Conservation (phyloP, 306 rosid genomes). For the Rubus parviflorus region DNA sequence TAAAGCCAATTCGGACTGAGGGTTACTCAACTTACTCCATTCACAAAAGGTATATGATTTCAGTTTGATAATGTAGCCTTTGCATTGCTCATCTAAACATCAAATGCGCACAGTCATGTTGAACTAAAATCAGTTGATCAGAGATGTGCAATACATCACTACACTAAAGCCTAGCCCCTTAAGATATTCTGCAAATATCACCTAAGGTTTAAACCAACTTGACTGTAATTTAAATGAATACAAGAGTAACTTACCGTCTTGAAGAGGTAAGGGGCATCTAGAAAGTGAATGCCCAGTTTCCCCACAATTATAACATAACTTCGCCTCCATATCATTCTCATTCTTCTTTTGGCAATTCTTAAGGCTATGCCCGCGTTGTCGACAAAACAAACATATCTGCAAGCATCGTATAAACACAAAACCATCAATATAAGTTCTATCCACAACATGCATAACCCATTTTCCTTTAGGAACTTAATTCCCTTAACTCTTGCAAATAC, state of each 20-base stretch:
- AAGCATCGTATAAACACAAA: constrained; percentile 19
- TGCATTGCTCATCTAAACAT: constrained; percentile 6
- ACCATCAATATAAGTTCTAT: not conserved
- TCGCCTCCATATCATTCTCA: constrained; percentile 40
- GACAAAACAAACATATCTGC: constrained; percentile 87
- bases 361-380: constrained; percentile 80
- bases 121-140: not conserved
- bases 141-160: not conserved
- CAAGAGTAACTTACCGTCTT: constrained; percentile 51
- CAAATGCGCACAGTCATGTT: not conserved
- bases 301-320: constrained; percentile 86
- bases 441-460: not conserved
- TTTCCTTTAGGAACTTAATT: not conserved
- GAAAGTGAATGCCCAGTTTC: constrained; percentile 74
- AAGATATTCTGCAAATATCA: not conserved
- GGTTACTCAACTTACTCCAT: not conserved
- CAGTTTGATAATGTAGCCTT: not conserved
- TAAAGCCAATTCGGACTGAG: not conserved
- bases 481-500: not conserved
- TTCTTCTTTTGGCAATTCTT: constrained; percentile 71
- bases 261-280: constrained; percentile 56
- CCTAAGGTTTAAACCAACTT: not conserved
- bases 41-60: not conserved
- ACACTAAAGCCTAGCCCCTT: not conserved
- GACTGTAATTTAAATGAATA: not conserved